Base-by-base conservation (phyloP, 2,329 filamentous ascomycete species). In the Claviceps humidiphila region DNA sequence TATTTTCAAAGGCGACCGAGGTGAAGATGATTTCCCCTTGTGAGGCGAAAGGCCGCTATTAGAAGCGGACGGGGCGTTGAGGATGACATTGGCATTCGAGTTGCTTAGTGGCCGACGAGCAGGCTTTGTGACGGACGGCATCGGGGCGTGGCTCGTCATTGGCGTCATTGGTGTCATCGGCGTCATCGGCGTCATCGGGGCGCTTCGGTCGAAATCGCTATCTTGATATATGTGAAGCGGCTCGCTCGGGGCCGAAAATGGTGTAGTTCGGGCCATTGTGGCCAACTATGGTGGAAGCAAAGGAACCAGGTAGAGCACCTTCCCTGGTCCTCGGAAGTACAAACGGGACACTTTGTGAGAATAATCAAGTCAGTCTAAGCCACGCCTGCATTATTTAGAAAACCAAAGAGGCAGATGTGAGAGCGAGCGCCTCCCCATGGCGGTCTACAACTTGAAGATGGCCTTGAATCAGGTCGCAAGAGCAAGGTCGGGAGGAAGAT, bases 11-110 rank as follows among this genome's bases (percentile, higher is more conserved):
- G 77, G 79, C 60, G 76, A 77, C 56, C 75, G 75, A 41, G 76
- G 82, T 47, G 83, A 81, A 56, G 78, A 81, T 59, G 78, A 77
- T 43, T 70, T 70, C 59, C 75, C 68, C 70, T 93, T 94, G 61
- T 77, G 78, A 11, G 87, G 88, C 51, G 87, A 94, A 53, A 75
- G 76, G 62, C 73, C 76, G 61, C 75, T 70, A 60, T 72, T 65
- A 54, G 74, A 67, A 54, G 74, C 65, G 58, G 73, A 66, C 56
- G 78, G 74, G 24, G 85, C 84, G 59, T 85, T 81, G 60, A 91
- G 75, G 52, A 83, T 70, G 59, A 84, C 75, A 67, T 86, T 86
- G 56, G 75, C 72, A 68, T 76, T 77, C 59, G 75, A 68, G 57
- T 62, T 71, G 58, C 71, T 68, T 11, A 78, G 66, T 30, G 75